Evolutionary conservation across 2,329 filamentous ascomycete genomes (phyloP).

Genomic region (Fusarium sp.): DNA sequence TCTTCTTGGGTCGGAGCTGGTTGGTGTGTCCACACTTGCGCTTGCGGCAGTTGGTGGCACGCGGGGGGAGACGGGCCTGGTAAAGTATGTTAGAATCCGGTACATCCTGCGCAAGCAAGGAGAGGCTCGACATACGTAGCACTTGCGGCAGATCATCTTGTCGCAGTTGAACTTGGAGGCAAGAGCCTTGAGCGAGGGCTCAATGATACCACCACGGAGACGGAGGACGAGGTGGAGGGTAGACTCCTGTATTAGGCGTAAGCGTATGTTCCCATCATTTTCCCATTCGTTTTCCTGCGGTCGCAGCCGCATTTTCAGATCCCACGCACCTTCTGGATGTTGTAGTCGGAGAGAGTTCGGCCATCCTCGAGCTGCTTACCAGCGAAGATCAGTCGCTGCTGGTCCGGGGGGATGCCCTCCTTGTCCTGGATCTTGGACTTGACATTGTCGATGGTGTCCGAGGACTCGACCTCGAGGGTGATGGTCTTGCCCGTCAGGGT

Average conservation of each 20-base stretch:
- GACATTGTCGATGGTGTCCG: conserved; percentile 99
- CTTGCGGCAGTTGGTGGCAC: conserved; percentile 99
- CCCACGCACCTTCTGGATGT: conserved; percentile 92
- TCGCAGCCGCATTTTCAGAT: conserved; percentile 11
- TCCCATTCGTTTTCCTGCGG: background rate
- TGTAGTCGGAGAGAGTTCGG: conserved; percentile 96
- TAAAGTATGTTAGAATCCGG: background rate
- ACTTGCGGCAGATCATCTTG: conserved; percentile 99
- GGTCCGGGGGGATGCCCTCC: conserved; percentile 97
- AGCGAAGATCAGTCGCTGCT: conserved; percentile 98
- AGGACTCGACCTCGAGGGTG: conserved; percentile 99
- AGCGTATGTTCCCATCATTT: conserved; percentile 39
- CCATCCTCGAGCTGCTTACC: conserved; percentile 99
- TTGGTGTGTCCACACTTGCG: conserved; percentile 99
- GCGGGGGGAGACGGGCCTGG: conserved; percentile 86
- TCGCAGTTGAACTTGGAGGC: conserved; percentile 99
- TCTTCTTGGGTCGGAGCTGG: conserved; percentile 99
- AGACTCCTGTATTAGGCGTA: conserved; percentile 75
- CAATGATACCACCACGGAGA: conserved; percentile 99
- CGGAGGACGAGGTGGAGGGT: conserved; percentile 98
- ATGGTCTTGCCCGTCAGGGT: conserved; percentile 99
- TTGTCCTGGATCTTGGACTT: conserved; percentile 99
- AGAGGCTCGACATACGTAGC: conserved; percentile 79
- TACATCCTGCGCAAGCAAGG: background rate
- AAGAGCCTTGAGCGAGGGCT: conserved; percentile 98